Percentiles rank a stretch among this genome's conserved stretches.
Evolutionary conservation across 2,329 filamentous ascomycete species (phyloP).

Genomic region (Aspergillus sp.): DNA sequence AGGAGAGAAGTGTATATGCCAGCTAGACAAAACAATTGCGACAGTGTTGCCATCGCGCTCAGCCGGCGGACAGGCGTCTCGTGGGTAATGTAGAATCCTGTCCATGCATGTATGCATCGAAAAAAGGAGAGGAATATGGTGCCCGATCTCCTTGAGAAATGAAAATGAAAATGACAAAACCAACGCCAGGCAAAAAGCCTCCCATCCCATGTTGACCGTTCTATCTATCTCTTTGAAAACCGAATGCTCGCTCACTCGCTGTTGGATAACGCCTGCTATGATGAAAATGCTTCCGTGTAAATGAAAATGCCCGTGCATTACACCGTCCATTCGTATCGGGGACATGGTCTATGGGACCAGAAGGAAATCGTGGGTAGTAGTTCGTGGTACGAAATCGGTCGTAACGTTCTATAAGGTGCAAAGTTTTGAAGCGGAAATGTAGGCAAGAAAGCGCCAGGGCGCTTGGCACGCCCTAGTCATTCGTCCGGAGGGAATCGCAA

Average conservation of each 20-base stretch:
- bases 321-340: constrained; percentile 28
- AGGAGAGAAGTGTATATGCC: constrained; percentile 2
- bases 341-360: constrained; percentile 17
- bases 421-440: constrained; percentile 3
- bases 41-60: not conserved
- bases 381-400: constrained; percentile 22
- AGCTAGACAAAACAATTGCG: constrained; percentile 8
- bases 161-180: not conserved
- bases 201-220: constrained; percentile 16
- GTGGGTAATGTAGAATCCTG: not conserved
- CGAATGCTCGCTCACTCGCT: constrained; percentile 26
- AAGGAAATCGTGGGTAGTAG: constrained; percentile 21
- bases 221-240: constrained; percentile 21
- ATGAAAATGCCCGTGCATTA: constrained; percentile 28
- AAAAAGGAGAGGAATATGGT: not conserved
- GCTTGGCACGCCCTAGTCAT: constrained; percentile 18
- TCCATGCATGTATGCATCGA: constrained; percentile 2
- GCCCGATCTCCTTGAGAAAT: not conserved
- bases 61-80: not conserved
- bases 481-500: constrained; percentile 32
- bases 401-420: constrained; percentile 22
- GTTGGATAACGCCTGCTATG: constrained; percentile 24
- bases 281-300: constrained; percentile 26
- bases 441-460: not conserved
- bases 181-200: constrained; percentile 19